These are phyloP conservation scores for Pestalotiopsis fici DNA, from an alignment of 2,329 filamentous ascomycete genomes.

Conservation along the genomic window DNA sequence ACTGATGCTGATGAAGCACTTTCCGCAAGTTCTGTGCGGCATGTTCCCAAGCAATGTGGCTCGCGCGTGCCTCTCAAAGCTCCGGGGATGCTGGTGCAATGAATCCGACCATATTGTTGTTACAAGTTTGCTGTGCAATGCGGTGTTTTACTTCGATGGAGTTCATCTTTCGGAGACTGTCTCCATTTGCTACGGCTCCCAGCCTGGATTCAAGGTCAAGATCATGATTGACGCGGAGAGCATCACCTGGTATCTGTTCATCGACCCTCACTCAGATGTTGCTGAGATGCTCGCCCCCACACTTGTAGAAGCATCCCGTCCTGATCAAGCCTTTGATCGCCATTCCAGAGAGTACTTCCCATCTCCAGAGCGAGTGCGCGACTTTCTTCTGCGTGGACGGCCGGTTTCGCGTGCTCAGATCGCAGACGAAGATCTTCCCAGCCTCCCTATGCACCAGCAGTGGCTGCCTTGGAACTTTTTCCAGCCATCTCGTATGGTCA, in stretches of 20 bases:
- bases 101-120: not conserved
- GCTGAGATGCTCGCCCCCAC: constrained; percentile 1
- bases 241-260: constrained; percentile 26
- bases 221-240: constrained; percentile 18
- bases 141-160: constrained; percentile 22
- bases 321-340: not conserved
- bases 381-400: not conserved
- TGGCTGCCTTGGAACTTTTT: constrained; percentile 19
- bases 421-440: not conserved
- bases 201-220: constrained; percentile 20
- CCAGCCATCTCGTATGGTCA: not conserved
- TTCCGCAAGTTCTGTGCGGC: not conserved
- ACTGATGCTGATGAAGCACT: not conserved
- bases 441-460: constrained; percentile 10
- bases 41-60: not conserved
- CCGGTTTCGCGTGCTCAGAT: constrained; percentile 15
- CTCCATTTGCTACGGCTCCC: constrained; percentile 22
- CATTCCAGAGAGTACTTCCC: not conserved
- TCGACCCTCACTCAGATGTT: constrained; percentile 14
- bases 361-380: not conserved
- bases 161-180: constrained; percentile 25
- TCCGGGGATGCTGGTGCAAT: not conserved
- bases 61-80: not conserved
- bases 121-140: not conserved
- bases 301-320: not conserved